These are phyloP conservation scores for Agaricales sp. DNA, from an alignment of 1,284 basidiomycete genomes.

Conservation along the genomic window DNA sequence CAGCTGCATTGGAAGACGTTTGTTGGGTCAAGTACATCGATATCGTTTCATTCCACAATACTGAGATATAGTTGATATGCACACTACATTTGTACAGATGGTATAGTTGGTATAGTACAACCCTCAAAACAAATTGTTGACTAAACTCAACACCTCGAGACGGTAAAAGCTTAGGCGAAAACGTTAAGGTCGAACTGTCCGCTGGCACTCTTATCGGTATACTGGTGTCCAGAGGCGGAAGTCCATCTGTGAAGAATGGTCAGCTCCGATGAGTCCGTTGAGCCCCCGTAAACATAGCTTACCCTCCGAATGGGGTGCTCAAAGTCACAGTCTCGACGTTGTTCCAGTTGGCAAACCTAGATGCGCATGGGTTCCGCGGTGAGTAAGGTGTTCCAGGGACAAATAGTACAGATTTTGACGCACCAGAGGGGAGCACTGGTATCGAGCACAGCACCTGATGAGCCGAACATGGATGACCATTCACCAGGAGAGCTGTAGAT, in stretches of 20 bases:
- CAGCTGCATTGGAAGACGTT: too few species aligned
- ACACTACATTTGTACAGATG: too few species aligned
- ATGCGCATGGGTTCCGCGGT: not conserved
- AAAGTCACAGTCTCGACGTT: constrained; percentile 11
- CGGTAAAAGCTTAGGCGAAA: too few species aligned
- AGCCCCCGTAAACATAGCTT: constrained; percentile 2
- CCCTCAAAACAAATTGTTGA: too few species aligned
- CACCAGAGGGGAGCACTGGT: constrained; percentile 13
- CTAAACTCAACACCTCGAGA: too few species aligned
- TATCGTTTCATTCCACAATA: too few species aligned
- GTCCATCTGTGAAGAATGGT: constrained; percentile 13
- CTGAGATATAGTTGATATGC: too few species aligned
- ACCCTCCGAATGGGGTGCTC: constrained; percentile 15
- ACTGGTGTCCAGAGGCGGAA: constrained; percentile 14
- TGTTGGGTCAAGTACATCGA: too few species aligned
- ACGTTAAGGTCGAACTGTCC: constrained; percentile 15
- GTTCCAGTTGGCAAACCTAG: constrained; percentile 15
- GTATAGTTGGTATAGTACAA: too few species aligned
- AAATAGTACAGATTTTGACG: too few species aligned
- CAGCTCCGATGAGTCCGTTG: not conserved
- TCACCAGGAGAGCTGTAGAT: constrained; percentile 16
- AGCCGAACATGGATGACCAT: constrained; percentile 13
- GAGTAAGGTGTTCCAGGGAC: too few species aligned
- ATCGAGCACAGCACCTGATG: constrained; percentile 13
- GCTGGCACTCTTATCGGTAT: constrained; percentile 15